These are phyloP conservation scores for Rhododendron williamsianum DNA, from an alignment of 148 eudicot species.

Conservation along the genomic window DNA sequence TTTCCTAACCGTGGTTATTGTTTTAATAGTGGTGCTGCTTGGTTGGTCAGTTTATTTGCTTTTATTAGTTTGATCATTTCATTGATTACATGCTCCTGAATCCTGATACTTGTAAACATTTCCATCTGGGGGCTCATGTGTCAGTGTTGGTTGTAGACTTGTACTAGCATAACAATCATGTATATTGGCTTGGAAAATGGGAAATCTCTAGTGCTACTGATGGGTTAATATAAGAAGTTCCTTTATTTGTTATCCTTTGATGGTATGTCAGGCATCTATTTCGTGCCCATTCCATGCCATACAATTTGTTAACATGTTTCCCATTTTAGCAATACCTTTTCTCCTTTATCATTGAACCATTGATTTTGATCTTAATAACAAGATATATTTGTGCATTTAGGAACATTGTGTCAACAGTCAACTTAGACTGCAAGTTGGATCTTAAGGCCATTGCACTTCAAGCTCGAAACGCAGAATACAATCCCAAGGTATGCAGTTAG, in stretches of 20 bases:
- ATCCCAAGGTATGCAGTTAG: constrained; percentile 55
- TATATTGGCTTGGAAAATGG: not conserved
- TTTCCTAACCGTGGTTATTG: not conserved
- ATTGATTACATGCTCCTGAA: not conserved
- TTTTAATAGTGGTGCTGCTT: not conserved
- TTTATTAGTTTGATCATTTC: not conserved
- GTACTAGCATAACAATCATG: not conserved
- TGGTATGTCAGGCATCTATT: not conserved
- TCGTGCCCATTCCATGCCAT: not conserved
- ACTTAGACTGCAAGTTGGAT: constrained; percentile 82
- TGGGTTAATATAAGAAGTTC: not conserved
- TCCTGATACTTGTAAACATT: not conserved
- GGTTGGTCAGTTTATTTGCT: not conserved
- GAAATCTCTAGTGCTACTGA: not conserved
- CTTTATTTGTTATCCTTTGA: not conserved
- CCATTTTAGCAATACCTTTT: not conserved
- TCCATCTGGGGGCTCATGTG: not conserved
- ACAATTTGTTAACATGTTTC: not conserved
- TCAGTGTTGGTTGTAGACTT: not conserved
- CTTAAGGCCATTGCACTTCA: constrained; percentile 78
- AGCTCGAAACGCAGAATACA: constrained; percentile 89
- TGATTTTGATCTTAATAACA: not conserved
- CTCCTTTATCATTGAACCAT: not conserved
- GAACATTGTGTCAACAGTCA: constrained; percentile 80
- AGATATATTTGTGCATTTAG: constrained; percentile 23